phyloP scores from a whole-genome alignment of 331 rosid genomes.

The Telfairia occidentalis region DNA sequence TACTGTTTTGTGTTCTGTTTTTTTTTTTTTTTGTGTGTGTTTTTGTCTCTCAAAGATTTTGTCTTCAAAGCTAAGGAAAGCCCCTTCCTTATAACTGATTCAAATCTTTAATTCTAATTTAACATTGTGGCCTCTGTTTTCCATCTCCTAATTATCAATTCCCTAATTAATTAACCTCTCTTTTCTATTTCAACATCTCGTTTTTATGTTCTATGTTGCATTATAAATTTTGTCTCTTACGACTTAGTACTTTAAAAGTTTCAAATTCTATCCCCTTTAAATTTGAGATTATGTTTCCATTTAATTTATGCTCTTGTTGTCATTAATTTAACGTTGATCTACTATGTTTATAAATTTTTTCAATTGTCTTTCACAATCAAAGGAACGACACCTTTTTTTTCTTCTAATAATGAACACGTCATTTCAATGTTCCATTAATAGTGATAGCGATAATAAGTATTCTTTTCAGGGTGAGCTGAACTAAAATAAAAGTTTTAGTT shows the following conservation, averaged over 20 bases:
- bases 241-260: too few species aligned
- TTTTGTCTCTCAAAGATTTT: too few species aligned
- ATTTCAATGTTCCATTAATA: neutral
- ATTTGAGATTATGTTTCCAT: neutral
- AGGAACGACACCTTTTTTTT: too few species aligned
- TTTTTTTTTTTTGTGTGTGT: neutral
- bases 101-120: neutral
- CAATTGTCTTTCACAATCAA: too few species aligned
- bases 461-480: too few species aligned
- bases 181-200: neutral
- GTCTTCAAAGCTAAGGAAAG: conserved; percentile 9
- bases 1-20: neutral
- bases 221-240: too few species aligned
- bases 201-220: too few species aligned
- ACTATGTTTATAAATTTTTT: too few species aligned
- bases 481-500: too few species aligned
- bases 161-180: neutral
- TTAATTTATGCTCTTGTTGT: neutral
- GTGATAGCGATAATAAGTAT: neutral
- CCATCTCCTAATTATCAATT: neutral
- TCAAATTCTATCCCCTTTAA: too few species aligned
- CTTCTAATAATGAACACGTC: neutral
- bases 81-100: neutral
- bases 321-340: too few species aligned
- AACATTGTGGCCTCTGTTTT: neutral